Evolutionary conservation across 2,329 filamentous ascomycete species (phyloP).

Genomic region (Diaporthe sp.): DNA sequence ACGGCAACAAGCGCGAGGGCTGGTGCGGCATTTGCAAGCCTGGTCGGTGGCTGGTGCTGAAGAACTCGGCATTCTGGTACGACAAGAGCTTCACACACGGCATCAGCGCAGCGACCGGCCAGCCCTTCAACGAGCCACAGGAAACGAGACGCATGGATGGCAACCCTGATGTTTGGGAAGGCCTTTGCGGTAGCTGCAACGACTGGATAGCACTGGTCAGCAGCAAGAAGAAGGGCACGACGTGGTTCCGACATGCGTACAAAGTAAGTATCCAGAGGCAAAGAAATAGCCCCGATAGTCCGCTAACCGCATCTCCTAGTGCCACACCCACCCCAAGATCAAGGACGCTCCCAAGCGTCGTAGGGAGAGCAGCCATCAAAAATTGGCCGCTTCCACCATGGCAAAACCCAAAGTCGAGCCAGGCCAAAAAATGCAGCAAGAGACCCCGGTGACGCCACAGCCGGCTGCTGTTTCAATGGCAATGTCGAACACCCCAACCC

Average conservation of each 20-base stretch:
- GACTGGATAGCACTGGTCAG: slow-evolving; percentile 87
- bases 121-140: slow-evolving; percentile 82
- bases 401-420: slow-evolving; percentile 64
- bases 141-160: slow-evolving; percentile 83
- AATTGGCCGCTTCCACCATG: slow-evolving; percentile 58
- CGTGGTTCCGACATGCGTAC: slow-evolving; percentile 91
- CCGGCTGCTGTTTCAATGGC: slow-evolving; percentile 54
- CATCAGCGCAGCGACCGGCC: slow-evolving; percentile 85
- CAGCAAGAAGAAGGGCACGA: slow-evolving; percentile 93
- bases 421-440: slow-evolving; percentile 48
- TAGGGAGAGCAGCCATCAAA: slow-evolving; percentile 71
- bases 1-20: slow-evolving; percentile 88
- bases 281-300: slow-evolving; percentile 35
- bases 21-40: slow-evolving; percentile 93
- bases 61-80: slow-evolving; percentile 95
- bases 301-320: slow-evolving; percentile 57
- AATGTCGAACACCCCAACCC: slow-evolving; percentile 56
- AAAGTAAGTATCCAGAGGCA: slow-evolving; percentile 70
- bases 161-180: slow-evolving; percentile 87
- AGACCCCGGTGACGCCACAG: slow-evolving; percentile 58
- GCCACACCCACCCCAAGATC: slow-evolving; percentile 79
- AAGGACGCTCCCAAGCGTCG: slow-evolving; percentile 79
- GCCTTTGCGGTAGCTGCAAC: slow-evolving; percentile 82
- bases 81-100: slow-evolving; percentile 93
- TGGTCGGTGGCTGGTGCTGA: slow-evolving; percentile 87